Evolutionary conservation across 768 basidiomycete species (phyloP).

Genomic region (Rickenella mellea): DNA sequence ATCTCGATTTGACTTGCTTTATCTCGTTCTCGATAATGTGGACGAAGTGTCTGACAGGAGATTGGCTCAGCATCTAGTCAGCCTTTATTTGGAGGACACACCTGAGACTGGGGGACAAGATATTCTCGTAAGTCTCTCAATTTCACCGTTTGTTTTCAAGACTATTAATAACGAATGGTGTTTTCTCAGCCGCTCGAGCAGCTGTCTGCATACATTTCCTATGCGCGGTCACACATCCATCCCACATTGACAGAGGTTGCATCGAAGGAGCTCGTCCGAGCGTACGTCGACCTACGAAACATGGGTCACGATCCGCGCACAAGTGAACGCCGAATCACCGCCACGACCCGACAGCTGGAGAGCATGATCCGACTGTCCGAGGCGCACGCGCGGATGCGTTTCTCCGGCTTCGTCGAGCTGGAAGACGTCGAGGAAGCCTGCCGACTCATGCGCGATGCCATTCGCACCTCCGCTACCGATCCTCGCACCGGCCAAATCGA

Average conservation of each 20-base stretch:
- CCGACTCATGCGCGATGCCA: slow-evolving; percentile 93
- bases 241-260: slow-evolving; percentile 84
- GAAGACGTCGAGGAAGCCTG: slow-evolving; percentile 84
- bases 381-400: slow-evolving; percentile 94
- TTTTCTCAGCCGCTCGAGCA: slow-evolving; percentile 69
- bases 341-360: slow-evolving; percentile 95
- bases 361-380: slow-evolving; percentile 94
- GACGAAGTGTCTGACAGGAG: slow-evolving; percentile 81
- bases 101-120: slow-evolving; percentile 61
- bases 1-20: slow-evolving; percentile 93
- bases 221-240: slow-evolving; percentile 77
- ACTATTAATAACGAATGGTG: neutral
- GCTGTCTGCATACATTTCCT: slow-evolving; percentile 90
- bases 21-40: slow-evolving; percentile 90
- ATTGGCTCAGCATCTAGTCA: slow-evolving; percentile 88
- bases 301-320: slow-evolving; percentile 83
- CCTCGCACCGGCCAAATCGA: slow-evolving; percentile 96
- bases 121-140: slow-evolving; percentile 53
- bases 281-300: slow-evolving; percentile 91
- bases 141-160: neutral
- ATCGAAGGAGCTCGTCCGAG: slow-evolving; percentile 69
- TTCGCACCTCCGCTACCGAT: slow-evolving; percentile 91
- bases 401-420: slow-evolving; percentile 78
- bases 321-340: slow-evolving; percentile 91
- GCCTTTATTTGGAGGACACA: slow-evolving; percentile 86